Evolutionary conservation across 345 rosid genomes (phyloP), one percentile per base, ranked within the genome.

Genomic region (Odontarrhena argentea): DNA sequence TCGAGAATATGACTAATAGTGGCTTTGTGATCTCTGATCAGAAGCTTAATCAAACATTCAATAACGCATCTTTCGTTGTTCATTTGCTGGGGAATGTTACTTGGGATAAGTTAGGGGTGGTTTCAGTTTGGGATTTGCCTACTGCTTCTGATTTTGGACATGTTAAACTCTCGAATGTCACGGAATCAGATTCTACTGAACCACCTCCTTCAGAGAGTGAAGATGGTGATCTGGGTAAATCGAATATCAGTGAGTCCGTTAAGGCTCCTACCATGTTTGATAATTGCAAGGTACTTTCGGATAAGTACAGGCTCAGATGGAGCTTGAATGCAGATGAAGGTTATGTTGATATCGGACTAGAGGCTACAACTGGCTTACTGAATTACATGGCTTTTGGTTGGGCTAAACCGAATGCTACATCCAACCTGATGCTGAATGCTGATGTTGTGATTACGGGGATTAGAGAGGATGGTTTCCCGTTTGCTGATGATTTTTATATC

Each of bases 331-430:
- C 65, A 9, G 84, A 85, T 28, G 78, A 72, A 14, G 81, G 75
- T 67, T 82, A 65, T 57, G 81, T 91, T 5, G 95, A 91, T 46
- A 83, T 94, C 47, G 99, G 96, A 44, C 66, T 94, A 54, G 97
- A 94, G 76, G 99, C 96, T 4, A 82, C 82, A 2, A 80, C 78
- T 3, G 76, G 82, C 13, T 70, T 65, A 9, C 81, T 78, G 75
- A 85, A 84, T 67, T 94, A 94, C 73, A 84, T 94, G 97, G 96
- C 96, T 1, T 94, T 94, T 36, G 99, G 97, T 49, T 94, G 96
- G 97, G 95, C 97, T 0, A 72, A 77, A 47, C 91, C 87, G 8
- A 76, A 77, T 8, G 48, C 84, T 14, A 69, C 77, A 2, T 62
- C 75, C 0, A 89, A 78, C 40, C 64, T 81, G 34, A 94, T 91